Evolutionary conservation across 2,329 filamentous ascomycete species (phyloP).

Genomic region (Hymenoscyphus scutula): DNA sequence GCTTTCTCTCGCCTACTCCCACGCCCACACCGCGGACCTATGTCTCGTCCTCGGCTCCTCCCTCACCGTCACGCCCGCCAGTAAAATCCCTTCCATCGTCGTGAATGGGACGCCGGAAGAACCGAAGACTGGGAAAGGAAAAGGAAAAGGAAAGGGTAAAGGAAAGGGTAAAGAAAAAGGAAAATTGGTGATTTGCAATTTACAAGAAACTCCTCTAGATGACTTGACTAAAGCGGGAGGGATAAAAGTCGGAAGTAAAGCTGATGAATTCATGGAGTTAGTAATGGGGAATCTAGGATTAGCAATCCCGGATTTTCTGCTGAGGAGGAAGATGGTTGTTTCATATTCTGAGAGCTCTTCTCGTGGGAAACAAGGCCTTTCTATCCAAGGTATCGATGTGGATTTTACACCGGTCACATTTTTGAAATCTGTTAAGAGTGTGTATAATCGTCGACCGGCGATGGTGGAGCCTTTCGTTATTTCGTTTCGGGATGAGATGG

Average conservation of each 20-base stretch:
- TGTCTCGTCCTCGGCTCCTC: slow-evolving; percentile 48
- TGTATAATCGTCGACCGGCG: slow-evolving; percentile 38
- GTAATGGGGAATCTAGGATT: slow-evolving; percentile 42
- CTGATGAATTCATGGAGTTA: slow-evolving; percentile 41
- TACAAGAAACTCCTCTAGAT: slow-evolving; percentile 46
- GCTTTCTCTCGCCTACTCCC: slow-evolving; percentile 36
- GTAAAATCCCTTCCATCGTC: slow-evolving; percentile 40
- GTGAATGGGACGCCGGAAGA: too few species aligned
- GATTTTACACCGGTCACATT: slow-evolving; percentile 44
- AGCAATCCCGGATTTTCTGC: slow-evolving; percentile 40
- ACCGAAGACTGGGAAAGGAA: too few species aligned
- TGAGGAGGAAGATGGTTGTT: slow-evolving; percentile 38
- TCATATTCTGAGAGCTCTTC: slow-evolving; percentile 8
- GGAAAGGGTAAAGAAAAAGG: too few species aligned
- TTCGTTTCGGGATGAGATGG: slow-evolving; percentile 35
- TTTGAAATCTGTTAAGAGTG: slow-evolving; percentile 41
- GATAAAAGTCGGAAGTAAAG: slow-evolving; percentile 38
- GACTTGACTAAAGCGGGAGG: slow-evolving; percentile 23
- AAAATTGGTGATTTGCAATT: slow-evolving; percentile 45
- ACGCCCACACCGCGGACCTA: slow-evolving; percentile 44
- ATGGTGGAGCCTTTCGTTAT: slow-evolving; percentile 42
- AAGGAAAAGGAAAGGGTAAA: slow-evolving; percentile 27
- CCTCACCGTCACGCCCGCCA: slow-evolving; percentile 44
- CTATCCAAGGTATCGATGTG: slow-evolving; percentile 39
- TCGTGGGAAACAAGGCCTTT: slow-evolving; percentile 32